Conservation (phyloP, 768 basidiomycete genomes). For the Podaxis sp. region DNA sequence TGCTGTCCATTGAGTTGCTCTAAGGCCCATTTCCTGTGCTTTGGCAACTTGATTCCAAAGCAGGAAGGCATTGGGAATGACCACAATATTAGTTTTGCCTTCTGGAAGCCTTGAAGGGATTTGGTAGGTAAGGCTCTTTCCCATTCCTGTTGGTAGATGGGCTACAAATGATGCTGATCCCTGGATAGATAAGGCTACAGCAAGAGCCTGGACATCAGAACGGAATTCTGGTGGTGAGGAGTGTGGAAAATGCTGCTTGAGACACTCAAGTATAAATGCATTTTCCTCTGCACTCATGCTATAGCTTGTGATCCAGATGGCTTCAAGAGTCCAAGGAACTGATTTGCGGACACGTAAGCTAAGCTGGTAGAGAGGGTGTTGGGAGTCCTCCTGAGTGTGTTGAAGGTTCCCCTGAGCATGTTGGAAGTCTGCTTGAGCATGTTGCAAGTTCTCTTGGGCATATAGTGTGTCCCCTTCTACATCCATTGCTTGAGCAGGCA, state of each 20-base stretch:
- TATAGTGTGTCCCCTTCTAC: too few relatives aligned
- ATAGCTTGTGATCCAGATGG: neutral
- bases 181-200: slow-evolving; percentile 14
- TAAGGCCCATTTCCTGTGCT: slow-evolving; percentile 6
- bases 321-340: neutral
- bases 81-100: slow-evolving; percentile 13
- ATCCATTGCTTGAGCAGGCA: too few relatives aligned
- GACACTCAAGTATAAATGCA: neutral
- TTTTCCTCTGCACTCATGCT: neutral
- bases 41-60: slow-evolving; percentile 13
- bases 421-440: too few relatives aligned
- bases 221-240: slow-evolving; percentile 8
- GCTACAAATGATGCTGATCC: slow-evolving; percentile 18
- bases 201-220: slow-evolving; percentile 13
- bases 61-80: slow-evolving; percentile 21
- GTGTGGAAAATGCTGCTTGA: slow-evolving; percentile 8
- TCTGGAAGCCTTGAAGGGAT: slow-evolving; percentile 19
- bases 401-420: too few relatives aligned
- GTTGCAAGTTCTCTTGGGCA: too few relatives aligned
- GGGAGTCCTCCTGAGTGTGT: too few relatives aligned
- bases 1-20: slow-evolving; percentile 6
- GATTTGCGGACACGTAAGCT: neutral
- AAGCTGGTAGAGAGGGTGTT: too few relatives aligned
- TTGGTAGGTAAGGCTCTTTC: slow-evolving; percentile 23
- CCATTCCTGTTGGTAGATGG: slow-evolving; percentile 24